Percentiles rank a stretch among this genome's conserved stretches.
Conservation (phyloP, 495 filamentous ascomycete genomes). For the Penicillium pancosmium region DNA sequence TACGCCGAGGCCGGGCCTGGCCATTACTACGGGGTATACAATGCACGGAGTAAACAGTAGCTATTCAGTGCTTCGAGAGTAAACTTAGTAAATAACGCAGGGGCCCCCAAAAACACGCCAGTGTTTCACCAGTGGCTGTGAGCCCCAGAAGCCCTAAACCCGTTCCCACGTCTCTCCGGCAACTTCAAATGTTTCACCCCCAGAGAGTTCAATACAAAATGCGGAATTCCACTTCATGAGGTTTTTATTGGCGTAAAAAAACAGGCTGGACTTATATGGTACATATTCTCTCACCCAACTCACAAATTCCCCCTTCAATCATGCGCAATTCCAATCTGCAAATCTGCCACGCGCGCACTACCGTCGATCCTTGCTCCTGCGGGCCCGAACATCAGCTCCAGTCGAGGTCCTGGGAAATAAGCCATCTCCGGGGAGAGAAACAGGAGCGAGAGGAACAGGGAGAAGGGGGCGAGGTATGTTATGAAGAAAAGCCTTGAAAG, state of each 20-base stretch:
- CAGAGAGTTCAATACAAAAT: background rate
- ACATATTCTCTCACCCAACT: background rate
- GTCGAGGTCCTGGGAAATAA: background rate
- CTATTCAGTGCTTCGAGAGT: too few species aligned
- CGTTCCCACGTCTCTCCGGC: slow-evolving; percentile 35
- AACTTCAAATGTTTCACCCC: slow-evolving; percentile 26
- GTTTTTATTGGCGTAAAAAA: background rate
- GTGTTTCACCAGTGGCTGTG: slow-evolving; percentile 41
- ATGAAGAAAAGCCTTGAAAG: background rate
- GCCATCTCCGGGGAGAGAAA: background rate
- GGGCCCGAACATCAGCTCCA: background rate
- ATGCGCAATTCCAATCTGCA: background rate
- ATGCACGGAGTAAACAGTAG: too few species aligned
- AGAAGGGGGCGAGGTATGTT: background rate
- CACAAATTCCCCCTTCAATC: too few species aligned
- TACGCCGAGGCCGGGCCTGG: too few species aligned
- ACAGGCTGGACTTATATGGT: background rate
- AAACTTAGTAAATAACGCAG: slow-evolving; percentile 14
- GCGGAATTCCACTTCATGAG: background rate
- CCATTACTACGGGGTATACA: too few species aligned
- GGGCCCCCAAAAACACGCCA: slow-evolving; percentile 35
- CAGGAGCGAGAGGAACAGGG: background rate
- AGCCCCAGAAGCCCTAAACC: slow-evolving; percentile 13
- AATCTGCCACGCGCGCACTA: background rate
- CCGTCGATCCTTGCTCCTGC: slow-evolving; percentile 4